A percentile compares a stretch with the other conserved stretches of the same genome.
phyloP scores from a whole-genome alignment of 306 rosid genomes.

The Chamaecrista fasciculata region DNA sequence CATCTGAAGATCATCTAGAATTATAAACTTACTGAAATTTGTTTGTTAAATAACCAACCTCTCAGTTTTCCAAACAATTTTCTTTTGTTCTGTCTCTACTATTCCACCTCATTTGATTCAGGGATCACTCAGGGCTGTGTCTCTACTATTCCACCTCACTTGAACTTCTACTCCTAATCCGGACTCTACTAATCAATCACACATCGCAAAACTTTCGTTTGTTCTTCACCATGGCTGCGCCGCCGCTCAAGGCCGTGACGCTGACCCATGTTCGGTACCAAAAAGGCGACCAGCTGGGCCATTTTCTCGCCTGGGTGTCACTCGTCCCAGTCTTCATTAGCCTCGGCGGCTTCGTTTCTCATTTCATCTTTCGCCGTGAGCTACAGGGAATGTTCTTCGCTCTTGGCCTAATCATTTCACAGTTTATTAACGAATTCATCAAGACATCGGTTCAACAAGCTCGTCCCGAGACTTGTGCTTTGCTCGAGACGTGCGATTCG shows the following conservation, averaged over 20 bases:
- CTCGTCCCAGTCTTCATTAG: conserved; percentile 81
- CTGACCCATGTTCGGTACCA: conserved; percentile 76
- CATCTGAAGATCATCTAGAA: not conserved
- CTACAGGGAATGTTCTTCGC: conserved; percentile 84
- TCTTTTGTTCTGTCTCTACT: not conserved
- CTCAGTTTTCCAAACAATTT: not conserved
- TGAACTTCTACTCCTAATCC: too few species aligned
- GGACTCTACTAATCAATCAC: too few species aligned
- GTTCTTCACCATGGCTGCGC: conserved; percentile 14
- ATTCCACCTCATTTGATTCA: not conserved
- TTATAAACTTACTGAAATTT: not conserved
- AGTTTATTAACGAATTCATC: conserved; percentile 70
- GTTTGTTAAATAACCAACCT: not conserved
- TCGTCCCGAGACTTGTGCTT: conserved; percentile 73
- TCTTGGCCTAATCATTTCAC: conserved; percentile 64
- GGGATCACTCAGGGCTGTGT: not conserved
- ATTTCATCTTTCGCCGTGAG: conserved; percentile 94
- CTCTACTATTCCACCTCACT: too few species aligned
- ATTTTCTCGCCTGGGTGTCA: conserved; percentile 84
- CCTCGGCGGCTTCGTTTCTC: conserved; percentile 79
- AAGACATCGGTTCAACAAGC: conserved; percentile 72
- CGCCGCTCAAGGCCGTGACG: conserved; percentile 67
- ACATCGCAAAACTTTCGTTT: not conserved
- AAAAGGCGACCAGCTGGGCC: conserved; percentile 69
- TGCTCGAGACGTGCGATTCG: conserved; percentile 86